A percentile compares a stretch with the other conserved stretches of the same genome.
phyloP scores from a whole-genome alignment of 768 basidiomycete genomes.

The Lactarius trivialis region DNA sequence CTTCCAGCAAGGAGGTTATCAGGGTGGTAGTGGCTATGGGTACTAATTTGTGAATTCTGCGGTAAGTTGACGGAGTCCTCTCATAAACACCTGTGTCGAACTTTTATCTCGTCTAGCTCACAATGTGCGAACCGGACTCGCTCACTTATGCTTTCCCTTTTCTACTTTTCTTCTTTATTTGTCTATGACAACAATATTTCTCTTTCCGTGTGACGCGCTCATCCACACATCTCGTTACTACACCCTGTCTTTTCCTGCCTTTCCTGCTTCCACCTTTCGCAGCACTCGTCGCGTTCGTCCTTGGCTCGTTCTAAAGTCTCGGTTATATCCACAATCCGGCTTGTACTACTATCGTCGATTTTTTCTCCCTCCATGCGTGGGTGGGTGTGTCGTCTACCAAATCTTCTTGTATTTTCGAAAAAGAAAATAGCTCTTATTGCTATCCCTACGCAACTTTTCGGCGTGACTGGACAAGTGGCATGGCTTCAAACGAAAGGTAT shows the following conservation, averaged over 20 bases:
- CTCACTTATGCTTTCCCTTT: constrained; percentile 13
- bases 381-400: constrained; percentile 17
- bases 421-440: not conserved
- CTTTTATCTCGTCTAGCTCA: not conserved
- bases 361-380: constrained; percentile 14
- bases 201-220: constrained; percentile 31
- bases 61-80: not conserved
- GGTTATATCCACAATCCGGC: constrained; percentile 37
- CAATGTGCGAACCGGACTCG: constrained; percentile 2
- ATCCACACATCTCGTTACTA: constrained; percentile 33
- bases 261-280: constrained; percentile 19
- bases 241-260: constrained; percentile 36
- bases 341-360: constrained; percentile 38
- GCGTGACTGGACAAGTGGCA: too few species aligned
- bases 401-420: constrained; percentile 14
- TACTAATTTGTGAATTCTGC: constrained; percentile 20
- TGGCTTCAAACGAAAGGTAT: too few species aligned
- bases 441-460: not conserved
- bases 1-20: constrained; percentile 22
- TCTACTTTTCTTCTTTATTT: constrained; percentile 17
- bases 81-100: not conserved
- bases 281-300: constrained; percentile 38
- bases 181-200: constrained; percentile 5
- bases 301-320: constrained; percentile 35
- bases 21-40: constrained; percentile 1